Evolutionary conservation across 2,329 filamentous ascomycete species (phyloP).

Genomic region (Talaromyces piceae): DNA sequence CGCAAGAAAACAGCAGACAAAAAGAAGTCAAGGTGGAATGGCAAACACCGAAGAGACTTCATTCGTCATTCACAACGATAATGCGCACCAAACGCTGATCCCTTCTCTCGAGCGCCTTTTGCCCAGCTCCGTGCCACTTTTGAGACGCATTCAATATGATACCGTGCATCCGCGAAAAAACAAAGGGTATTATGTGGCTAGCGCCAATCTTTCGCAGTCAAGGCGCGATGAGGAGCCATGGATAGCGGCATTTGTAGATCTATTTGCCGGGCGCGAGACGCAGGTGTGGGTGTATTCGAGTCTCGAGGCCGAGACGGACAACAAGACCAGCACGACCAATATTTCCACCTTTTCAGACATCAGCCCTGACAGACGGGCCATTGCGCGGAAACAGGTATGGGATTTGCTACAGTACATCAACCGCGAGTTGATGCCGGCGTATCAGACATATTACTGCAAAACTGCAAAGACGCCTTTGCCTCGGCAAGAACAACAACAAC

Average conservation of each 20-base stretch:
- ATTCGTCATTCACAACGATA: conserved; percentile 8
- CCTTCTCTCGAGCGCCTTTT: conserved; percentile 27
- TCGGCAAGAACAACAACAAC: no score
- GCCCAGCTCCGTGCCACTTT: conserved; percentile 30
- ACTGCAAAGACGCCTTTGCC: no score
- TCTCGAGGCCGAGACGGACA: conserved; percentile 23
- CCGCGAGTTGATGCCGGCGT: conserved; percentile 19
- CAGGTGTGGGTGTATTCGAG: conserved; percentile 36
- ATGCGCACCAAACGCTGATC: conserved; percentile 13
- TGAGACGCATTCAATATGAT: conserved; percentile 34
- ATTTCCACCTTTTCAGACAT: conserved; percentile 14
- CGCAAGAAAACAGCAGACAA: neutral
- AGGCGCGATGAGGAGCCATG: conserved; percentile 21
- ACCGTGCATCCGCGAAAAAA: conserved; percentile 22
- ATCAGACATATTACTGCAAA: conserved; percentile 15
- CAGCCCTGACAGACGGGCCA: conserved; percentile 9
- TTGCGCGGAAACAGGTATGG: conserved; percentile 22
- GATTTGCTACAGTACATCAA: conserved; percentile 21
- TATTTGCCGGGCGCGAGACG: conserved; percentile 32
- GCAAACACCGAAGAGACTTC: neutral
- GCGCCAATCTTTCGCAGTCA: conserved; percentile 12
- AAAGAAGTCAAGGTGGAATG: neutral
- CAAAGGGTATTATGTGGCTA: conserved; percentile 28
- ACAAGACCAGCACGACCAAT: conserved; percentile 5
- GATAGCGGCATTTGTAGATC: conserved; percentile 36